A percentile compares a stretch with the other conserved stretches of the same genome.
Conservation (phyloP, 2,329 filamentous ascomycete species). For the Penicillium fuscoglaucum region DNA sequence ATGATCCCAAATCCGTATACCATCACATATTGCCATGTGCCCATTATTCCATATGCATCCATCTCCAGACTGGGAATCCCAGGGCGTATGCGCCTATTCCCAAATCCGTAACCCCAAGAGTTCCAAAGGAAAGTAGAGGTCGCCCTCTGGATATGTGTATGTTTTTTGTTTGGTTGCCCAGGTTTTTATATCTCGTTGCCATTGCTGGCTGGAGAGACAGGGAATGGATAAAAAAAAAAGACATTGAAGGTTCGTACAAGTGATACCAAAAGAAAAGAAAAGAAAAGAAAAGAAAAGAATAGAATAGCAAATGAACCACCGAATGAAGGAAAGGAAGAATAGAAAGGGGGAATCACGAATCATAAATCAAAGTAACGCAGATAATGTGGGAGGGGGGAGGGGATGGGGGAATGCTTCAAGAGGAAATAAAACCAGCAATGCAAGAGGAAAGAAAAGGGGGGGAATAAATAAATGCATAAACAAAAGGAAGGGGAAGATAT, state of each 20-base stretch:
- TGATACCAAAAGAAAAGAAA: background rate
- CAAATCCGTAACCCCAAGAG: conserved; percentile 6
- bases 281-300: background rate
- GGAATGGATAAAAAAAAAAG: background rate
- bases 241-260: background rate
- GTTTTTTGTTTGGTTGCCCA: conserved; percentile 15
- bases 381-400: background rate
- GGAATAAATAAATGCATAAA: conserved; percentile 1
- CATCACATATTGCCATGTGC: conserved; percentile 12
- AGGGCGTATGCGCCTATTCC: conserved; percentile 13
- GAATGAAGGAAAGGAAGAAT: conserved; percentile 7
- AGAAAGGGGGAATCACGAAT: conserved; percentile 7
- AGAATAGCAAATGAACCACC: background rate
- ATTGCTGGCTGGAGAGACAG: background rate
- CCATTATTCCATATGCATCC: conserved; percentile 12
- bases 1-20: conserved; percentile 9
- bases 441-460: background rate
- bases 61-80: conserved; percentile 5
- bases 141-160: conserved; percentile 25
- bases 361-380: conserved; percentile 5
- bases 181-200: conserved; percentile 2
- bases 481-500: background rate
- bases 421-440: background rate
- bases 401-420: background rate
- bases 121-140: conserved; percentile 26